Evolutionary conservation across 805 yeast species (phyloP).

Genomic region (Wickerhamomyces alni): DNA sequence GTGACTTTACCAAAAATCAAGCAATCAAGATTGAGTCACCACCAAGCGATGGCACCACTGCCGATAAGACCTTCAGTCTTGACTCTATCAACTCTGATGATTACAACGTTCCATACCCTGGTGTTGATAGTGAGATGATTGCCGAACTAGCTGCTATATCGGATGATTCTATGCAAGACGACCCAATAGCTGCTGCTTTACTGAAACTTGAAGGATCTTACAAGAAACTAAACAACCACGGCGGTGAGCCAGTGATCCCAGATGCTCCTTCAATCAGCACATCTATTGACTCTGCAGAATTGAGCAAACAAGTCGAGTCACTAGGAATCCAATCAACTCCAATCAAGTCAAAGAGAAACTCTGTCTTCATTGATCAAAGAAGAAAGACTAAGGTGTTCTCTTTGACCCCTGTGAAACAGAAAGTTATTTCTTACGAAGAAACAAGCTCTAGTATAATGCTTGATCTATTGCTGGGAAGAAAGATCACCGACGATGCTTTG

Average conservation of each 20-base stretch:
- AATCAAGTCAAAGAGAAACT: constrained; percentile 17
- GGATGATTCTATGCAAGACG: constrained; percentile 60
- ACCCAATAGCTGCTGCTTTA: constrained; percentile 72
- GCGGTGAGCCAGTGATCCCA: no score
- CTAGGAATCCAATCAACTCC: constrained; percentile 13
- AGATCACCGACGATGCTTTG: constrained; percentile 16
- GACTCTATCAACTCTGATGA: constrained; percentile 15
- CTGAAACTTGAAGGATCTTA: constrained; percentile 71
- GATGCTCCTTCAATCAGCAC: constrained; percentile 3
- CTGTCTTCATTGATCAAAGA: constrained; percentile 31
- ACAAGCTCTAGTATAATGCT: constrained; percentile 30
- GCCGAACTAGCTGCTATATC: constrained; percentile 81
- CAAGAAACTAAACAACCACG: constrained; percentile 8
- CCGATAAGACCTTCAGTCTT: not conserved
- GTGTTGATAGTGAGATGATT: constrained; percentile 50
- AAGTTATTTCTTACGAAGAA: constrained; percentile 15
- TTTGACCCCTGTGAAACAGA: constrained; percentile 26
- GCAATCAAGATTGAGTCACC: no score
- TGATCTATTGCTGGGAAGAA: constrained; percentile 29
- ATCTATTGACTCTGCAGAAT: constrained; percentile 17
- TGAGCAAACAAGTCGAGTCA: constrained; percentile 13
- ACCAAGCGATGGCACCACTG: not conserved
- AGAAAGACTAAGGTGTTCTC: constrained; percentile 31
- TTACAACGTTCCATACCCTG: constrained; percentile 32
- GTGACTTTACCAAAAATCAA: no score